A percentile compares a stretch with the other conserved stretches of the same genome.
phyloP scores from a whole-genome alignment of 306 rosid genomes.

The Corylus avellana region DNA sequence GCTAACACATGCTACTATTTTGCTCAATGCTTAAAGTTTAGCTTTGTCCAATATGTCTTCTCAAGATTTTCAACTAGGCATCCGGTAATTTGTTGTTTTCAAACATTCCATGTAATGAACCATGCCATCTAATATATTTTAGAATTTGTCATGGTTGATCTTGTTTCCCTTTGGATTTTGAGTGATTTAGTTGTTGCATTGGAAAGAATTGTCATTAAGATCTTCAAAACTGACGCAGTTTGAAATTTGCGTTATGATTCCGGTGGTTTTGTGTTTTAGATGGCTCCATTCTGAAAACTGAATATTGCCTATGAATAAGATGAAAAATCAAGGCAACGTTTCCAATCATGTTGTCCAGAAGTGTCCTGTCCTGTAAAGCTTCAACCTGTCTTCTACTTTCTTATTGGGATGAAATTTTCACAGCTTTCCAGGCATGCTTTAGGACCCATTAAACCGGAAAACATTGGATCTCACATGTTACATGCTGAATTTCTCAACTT shows the following conservation, averaged over 20 bases:
- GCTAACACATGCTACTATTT: neutral
- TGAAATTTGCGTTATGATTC: neutral
- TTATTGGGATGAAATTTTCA: neutral
- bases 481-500: conserved; percentile 2
- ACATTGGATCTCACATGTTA: neutral
- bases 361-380: neutral
- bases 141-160: neutral
- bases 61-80: neutral
- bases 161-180: neutral
- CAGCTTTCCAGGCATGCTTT: neutral
- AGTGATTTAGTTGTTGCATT: neutral
- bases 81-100: neutral
- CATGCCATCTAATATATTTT: neutral
- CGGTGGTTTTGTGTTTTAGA: too few species aligned
- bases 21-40: neutral
- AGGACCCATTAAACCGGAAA: neutral
- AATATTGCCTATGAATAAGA: neutral
- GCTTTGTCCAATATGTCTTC: neutral
- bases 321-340: neutral
- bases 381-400: neutral
- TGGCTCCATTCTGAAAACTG: neutral
- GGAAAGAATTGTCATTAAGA: neutral
- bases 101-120: neutral
- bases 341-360: neutral
- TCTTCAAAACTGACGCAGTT: neutral